These are phyloP conservation scores for Phytophthora aleatoria DNA, from an alignment of 352 stramenopile genomes.

Conservation along the genomic window DNA sequence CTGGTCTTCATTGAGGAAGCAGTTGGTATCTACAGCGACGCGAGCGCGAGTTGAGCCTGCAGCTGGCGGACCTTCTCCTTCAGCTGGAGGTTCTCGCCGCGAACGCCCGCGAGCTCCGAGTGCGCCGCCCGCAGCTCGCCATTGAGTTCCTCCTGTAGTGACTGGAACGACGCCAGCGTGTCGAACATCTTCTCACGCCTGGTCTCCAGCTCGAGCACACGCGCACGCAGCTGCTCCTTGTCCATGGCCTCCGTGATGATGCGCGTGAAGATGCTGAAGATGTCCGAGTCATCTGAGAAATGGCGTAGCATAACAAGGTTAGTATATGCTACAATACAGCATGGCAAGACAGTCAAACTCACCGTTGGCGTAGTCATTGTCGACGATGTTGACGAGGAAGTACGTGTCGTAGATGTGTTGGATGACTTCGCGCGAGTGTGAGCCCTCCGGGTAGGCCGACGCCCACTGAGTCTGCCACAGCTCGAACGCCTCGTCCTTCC, in stretches of 20 bases:
- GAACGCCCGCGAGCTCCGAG: conserved; percentile 45
- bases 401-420: conserved; percentile 95
- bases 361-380: conserved; percentile 96
- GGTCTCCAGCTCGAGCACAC: conserved; percentile 72
- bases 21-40: conserved; percentile 42
- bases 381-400: conserved; percentile 98
- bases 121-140: conserved; percentile 61
- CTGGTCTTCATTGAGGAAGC: conserved; percentile 6
- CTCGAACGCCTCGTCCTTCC: conserved; percentile 97
- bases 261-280: conserved; percentile 84
- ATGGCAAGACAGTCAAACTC: conserved; percentile 6
- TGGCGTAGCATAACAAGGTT: conserved; percentile 9
- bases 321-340: conserved; percentile 4
- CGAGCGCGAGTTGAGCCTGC: conserved; percentile 59
- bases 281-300: conserved; percentile 67
- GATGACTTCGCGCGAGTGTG: conserved; percentile 55
- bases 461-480: conserved; percentile 98
- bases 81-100: conserved; percentile 64
- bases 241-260: conserved; percentile 86
- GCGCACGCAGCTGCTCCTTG: conserved; percentile 69
- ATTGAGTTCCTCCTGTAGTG: conserved; percentile 59
- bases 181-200: conserved; percentile 84
- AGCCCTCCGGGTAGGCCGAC: conserved; percentile 93
- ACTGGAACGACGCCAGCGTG: conserved; percentile 68
- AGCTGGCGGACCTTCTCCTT: conserved; percentile 70